A percentile compares a stretch with the other conserved stretches of the same genome.
Evolutionary conservation across 371 early-diverging fungal genomes (phyloP).

Genomic region (Phascolomyces articulosus): DNA sequence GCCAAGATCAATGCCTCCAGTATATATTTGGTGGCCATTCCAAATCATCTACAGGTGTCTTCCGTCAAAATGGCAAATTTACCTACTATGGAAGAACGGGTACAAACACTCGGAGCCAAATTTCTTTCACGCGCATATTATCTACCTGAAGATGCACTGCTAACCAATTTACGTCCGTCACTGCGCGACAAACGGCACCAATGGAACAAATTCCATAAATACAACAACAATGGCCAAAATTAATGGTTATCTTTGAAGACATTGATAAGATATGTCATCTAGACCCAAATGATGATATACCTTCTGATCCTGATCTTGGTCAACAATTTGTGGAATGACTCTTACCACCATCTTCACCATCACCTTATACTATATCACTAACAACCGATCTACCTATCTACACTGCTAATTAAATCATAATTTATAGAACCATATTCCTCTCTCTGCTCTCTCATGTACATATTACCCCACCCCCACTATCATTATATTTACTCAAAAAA

Average conservation of each 20-base stretch:
- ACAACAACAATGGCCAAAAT: not conserved
- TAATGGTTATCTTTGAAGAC: not conserved
- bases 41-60: conserved; percentile 18
- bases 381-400: not conserved
- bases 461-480: too few species aligned
- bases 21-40: conserved; percentile 17
- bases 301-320: not conserved
- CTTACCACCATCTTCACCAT: not conserved
- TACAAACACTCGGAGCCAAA: too few species aligned
- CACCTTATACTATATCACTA: not conserved
- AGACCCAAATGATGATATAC: not conserved
- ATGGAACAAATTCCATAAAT: not conserved
- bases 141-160: not conserved
- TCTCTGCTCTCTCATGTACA: too few species aligned
- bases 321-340: not conserved
- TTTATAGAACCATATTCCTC: too few species aligned
- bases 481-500: too few species aligned
- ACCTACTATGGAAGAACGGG: too few species aligned
- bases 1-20: conserved; percentile 19
- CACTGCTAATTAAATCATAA: too few species aligned
- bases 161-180: not conserved
- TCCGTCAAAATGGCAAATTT: conserved; percentile 13
- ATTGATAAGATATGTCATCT: not conserved
- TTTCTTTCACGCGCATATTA: not conserved
- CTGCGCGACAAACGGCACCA: not conserved